phyloP scores from a whole-genome alignment of 2,329 filamentous ascomycete species.

The Cyphellophora attinorum region DNA sequence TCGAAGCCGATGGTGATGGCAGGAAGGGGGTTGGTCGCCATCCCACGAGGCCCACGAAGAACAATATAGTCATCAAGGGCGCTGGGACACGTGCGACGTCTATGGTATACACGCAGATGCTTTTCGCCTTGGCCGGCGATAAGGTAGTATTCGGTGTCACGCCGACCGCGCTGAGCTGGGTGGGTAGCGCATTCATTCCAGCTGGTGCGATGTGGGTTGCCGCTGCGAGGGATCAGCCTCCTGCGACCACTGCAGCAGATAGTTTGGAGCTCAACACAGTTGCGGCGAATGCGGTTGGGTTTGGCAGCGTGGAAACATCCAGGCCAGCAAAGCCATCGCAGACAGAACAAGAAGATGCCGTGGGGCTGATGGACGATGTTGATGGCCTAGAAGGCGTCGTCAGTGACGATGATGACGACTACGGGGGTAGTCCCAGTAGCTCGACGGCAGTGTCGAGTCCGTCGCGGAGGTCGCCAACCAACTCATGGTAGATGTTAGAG shows the following conservation, averaged over 20 bases:
- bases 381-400: too few relatives aligned
- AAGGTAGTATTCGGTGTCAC: conserved; percentile 53
- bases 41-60: conserved; percentile 18
- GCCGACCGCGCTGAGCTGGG: conserved; percentile 47
- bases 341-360: background rate
- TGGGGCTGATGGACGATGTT: background rate
- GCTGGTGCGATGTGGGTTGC: conserved; percentile 57
- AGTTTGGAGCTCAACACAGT: background rate
- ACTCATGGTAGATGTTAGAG: too few relatives aligned
- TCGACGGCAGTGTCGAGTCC: too few relatives aligned
- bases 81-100: conserved; percentile 45
- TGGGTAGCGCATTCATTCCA: conserved; percentile 56
- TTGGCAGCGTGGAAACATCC: conserved; percentile 2
- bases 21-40: background rate
- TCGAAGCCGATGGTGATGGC: conserved; percentile 29
- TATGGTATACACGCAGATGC: conserved; percentile 62
- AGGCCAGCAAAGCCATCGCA: background rate
- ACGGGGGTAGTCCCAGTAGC: too few relatives aligned
- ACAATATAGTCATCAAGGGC: conserved; percentile 2
- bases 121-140: conserved; percentile 58
- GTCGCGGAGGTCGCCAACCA: too few relatives aligned
- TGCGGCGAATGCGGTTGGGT: background rate
- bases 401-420: too few relatives aligned
- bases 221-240: conserved; percentile 35
- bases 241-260: conserved; percentile 14